phyloP scores from a whole-genome alignment of 352 stramenopile species.

The Pythium plurisporium region DNA sequence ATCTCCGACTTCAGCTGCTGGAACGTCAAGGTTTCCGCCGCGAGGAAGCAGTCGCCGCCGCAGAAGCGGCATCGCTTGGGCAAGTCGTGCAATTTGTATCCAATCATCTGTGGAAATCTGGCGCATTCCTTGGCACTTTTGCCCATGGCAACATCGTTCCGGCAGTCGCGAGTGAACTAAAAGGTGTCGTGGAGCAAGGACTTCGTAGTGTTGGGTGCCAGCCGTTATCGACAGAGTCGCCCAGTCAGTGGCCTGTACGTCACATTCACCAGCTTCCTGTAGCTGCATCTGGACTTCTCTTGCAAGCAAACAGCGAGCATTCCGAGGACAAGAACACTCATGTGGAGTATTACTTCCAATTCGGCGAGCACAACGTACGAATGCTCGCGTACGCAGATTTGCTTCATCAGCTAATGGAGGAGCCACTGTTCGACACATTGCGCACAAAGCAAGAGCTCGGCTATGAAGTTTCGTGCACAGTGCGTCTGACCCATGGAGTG shows the following conservation, averaged over 20 bases:
- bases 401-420: conserved; percentile 86
- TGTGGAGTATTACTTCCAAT: conserved; percentile 86
- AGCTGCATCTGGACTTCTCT: conserved; percentile 35
- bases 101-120: conserved; percentile 42
- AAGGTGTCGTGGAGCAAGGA: conserved; percentile 39
- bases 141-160: conserved; percentile 67
- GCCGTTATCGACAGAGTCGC: conserved; percentile 19
- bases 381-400: conserved; percentile 73
- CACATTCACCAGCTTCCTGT: conserved; percentile 56
- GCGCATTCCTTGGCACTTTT: conserved; percentile 52
- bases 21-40: conserved; percentile 49
- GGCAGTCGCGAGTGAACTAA: conserved; percentile 27
- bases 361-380: conserved; percentile 59
- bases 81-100: conserved; percentile 37
- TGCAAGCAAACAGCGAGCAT: conserved; percentile 67
- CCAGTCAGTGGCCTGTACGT: conserved; percentile 28
- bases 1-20: conserved; percentile 67
- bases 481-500: conserved; percentile 77
- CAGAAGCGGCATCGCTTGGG: conserved; percentile 36
- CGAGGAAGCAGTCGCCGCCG: conserved; percentile 41
- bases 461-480: conserved; percentile 87
- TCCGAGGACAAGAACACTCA: conserved; percentile 77
- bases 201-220: conserved; percentile 29
- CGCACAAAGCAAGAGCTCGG: conserved; percentile 87
- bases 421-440: conserved; percentile 84